Conservation (phyloP, 768 basidiomycete species). For the Psilocybe cubensis region DNA sequence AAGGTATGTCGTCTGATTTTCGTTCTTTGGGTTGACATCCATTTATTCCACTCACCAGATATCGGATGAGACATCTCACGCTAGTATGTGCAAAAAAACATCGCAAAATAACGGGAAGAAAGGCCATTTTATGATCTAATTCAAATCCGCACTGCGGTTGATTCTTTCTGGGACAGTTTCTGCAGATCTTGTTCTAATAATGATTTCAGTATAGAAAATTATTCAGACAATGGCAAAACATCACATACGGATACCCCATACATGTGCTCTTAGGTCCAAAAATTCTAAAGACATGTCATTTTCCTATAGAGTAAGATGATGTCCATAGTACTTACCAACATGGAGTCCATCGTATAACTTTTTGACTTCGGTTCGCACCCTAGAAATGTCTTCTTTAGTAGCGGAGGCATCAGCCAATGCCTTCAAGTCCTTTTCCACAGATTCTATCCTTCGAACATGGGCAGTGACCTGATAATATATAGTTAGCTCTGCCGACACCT, state of each 20-base stretch:
- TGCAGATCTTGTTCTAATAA: slow-evolving; percentile 79
- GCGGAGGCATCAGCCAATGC: slow-evolving; percentile 66
- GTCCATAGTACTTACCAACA: slow-evolving; percentile 58
- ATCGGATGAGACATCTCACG: not conserved
- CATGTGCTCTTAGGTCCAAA: slow-evolving; percentile 77
- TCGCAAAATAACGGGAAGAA: not conserved
- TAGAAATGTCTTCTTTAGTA: slow-evolving; percentile 80
- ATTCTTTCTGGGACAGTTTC: slow-evolving; percentile 68
- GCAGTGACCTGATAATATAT: slow-evolving; percentile 64
- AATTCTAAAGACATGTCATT: slow-evolving; percentile 54
- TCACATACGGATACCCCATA: slow-evolving; percentile 86
- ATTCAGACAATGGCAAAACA: not conserved
- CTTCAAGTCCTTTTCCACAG: slow-evolving; percentile 89
- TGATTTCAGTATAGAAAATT: slow-evolving; percentile 3
- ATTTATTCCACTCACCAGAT: not conserved
- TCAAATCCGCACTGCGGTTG: slow-evolving; percentile 61
- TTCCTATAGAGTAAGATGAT: not conserved
- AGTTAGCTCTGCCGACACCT: not conserved
- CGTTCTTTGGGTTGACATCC: not conserved
- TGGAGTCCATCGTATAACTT: slow-evolving; percentile 85
- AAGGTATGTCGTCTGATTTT: too few relatives aligned
- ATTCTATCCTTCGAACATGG: slow-evolving; percentile 83
- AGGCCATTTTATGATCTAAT: slow-evolving; percentile 2
- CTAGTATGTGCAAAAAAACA: not conserved
- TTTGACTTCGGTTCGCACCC: slow-evolving; percentile 81